Conservation (phyloP, 306 rosid genomes). For the Clitoria ternatea region DNA sequence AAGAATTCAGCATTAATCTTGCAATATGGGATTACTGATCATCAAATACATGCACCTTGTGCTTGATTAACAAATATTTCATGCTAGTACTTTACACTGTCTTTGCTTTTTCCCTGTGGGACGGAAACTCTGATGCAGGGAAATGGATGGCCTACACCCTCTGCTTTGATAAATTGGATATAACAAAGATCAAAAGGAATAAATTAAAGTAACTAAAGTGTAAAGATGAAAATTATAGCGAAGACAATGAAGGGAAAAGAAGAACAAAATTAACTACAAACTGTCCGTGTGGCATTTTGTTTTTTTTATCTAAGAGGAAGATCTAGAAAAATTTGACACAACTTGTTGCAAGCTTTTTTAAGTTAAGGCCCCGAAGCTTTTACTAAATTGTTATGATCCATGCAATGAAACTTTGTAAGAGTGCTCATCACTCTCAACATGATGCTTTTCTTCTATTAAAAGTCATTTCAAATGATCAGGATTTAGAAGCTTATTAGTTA, state of each 20-base stretch:
- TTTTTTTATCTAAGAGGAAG: neutral
- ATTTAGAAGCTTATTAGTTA: conserved; percentile 12
- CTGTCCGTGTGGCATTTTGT: neutral
- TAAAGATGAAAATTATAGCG: neutral
- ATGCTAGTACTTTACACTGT: neutral
- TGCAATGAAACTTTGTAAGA: conserved; percentile 10
- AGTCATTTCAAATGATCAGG: conserved; percentile 17
- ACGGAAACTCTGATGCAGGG: neutral
- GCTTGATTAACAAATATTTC: neutral
- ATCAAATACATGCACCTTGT: neutral
- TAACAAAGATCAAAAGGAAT: conserved; percentile 10
- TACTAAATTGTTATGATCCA: neutral
- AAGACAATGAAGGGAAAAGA: neutral
- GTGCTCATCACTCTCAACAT: conserved; percentile 20
- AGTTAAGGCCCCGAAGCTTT: neutral
- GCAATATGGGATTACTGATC: neutral
- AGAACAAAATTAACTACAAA: neutral
- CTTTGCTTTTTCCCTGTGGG: neutral
- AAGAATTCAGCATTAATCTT: neutral
- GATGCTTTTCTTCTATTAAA: conserved; percentile 37
- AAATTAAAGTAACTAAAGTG: neutral
- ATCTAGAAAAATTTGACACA: neutral
- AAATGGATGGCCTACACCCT: neutral
- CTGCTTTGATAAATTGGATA: neutral
- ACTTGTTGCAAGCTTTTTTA: neutral